Percentiles rank a stretch among this genome's conserved stretches.
Conservation (phyloP, 2,329 filamentous ascomycete species). For the Daldinia sp. region DNA sequence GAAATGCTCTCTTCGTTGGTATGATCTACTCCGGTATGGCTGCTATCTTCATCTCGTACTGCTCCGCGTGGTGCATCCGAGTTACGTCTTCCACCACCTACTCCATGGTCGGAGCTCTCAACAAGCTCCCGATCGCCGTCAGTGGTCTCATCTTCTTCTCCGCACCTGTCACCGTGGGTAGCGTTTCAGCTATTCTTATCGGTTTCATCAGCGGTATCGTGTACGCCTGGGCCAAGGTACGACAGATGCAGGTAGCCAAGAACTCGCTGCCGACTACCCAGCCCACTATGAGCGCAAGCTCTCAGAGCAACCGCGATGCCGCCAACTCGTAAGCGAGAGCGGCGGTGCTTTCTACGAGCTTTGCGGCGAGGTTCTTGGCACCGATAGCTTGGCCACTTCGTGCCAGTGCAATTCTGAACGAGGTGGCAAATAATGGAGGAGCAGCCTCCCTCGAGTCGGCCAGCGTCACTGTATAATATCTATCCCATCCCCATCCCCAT, state of each 20-base stretch:
- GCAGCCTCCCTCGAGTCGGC: slow-evolving; percentile 26
- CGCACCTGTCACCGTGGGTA: slow-evolving; percentile 89
- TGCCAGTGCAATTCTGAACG: slow-evolving; percentile 28
- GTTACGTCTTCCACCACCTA: slow-evolving; percentile 98
- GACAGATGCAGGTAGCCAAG: slow-evolving; percentile 74
- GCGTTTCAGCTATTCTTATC: slow-evolving; percentile 87
- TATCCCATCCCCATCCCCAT: slow-evolving; percentile 16
- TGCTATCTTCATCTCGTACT: slow-evolving; percentile 99
- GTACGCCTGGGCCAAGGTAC: slow-evolving; percentile 86
- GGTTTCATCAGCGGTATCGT: slow-evolving; percentile 94
- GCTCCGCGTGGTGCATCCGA: slow-evolving; percentile 97
- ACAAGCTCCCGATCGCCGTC: slow-evolving; percentile 95
- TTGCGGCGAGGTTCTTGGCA: slow-evolving; percentile 12
- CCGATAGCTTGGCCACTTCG: slow-evolving; percentile 20
- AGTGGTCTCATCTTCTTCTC: slow-evolving; percentile 95
- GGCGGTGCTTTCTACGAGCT: slow-evolving; percentile 7
- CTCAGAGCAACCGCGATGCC: slow-evolving; percentile 87
- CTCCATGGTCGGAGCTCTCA: slow-evolving; percentile 97
- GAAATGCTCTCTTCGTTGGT: slow-evolving; percentile 81
- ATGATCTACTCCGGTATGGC: slow-evolving; percentile 95
- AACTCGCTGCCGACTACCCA: slow-evolving; percentile 73
- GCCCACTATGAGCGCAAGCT: slow-evolving; percentile 84
- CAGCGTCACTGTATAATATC: slow-evolving; percentile 44
- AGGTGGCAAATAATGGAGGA: slow-evolving; percentile 27
- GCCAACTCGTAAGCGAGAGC: slow-evolving; percentile 66